Evolutionary conservation across 2,329 filamentous ascomycete genomes (phyloP).

Genomic region (Fusarium sp.): DNA sequence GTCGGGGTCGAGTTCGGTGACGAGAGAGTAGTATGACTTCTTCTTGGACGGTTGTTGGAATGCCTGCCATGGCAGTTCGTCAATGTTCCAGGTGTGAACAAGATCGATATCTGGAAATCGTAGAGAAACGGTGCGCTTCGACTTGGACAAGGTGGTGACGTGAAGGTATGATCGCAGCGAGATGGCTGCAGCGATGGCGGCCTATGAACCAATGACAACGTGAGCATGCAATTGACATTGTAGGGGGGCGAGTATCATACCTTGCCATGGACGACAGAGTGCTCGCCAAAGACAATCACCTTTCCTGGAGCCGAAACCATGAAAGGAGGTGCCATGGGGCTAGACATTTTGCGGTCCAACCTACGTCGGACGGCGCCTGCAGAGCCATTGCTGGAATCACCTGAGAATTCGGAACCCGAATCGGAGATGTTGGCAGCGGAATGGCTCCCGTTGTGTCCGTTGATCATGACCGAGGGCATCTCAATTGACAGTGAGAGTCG

Average conservation of each 20-base stretch:
- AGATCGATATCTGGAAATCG: constrained; percentile 93
- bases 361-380: constrained; percentile 51
- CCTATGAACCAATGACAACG: constrained; percentile 57
- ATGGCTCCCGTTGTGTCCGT: constrained; percentile 39
- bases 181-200: constrained; percentile 94
- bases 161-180: constrained; percentile 96
- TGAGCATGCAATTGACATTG: constrained; percentile 29
- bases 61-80: constrained; percentile 85
- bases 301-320: constrained; percentile 99
- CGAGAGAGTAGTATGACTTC: constrained; percentile 92
- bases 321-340: constrained; percentile 84
- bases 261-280: constrained; percentile 98
- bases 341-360: constrained; percentile 68
- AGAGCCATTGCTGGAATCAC: constrained; percentile 49
- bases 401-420: constrained; percentile 42
- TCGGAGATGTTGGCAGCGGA: constrained; percentile 38
- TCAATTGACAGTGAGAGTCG: constrained; percentile 2
- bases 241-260: constrained; percentile 54
- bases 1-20: constrained; percentile 85
- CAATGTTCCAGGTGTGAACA: constrained; percentile 93
- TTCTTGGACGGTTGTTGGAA: constrained; percentile 89
- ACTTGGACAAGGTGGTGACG: constrained; percentile 93
- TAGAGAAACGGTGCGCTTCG: constrained; percentile 85
- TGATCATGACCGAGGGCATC: constrained; percentile 41
- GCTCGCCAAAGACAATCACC: constrained; percentile 97